A percentile compares a stretch with the other conserved stretches of the same genome.
phyloP scores from a whole-genome alignment of 1,284 basidiomycete species.

The Sanghuangporus baumii region DNA sequence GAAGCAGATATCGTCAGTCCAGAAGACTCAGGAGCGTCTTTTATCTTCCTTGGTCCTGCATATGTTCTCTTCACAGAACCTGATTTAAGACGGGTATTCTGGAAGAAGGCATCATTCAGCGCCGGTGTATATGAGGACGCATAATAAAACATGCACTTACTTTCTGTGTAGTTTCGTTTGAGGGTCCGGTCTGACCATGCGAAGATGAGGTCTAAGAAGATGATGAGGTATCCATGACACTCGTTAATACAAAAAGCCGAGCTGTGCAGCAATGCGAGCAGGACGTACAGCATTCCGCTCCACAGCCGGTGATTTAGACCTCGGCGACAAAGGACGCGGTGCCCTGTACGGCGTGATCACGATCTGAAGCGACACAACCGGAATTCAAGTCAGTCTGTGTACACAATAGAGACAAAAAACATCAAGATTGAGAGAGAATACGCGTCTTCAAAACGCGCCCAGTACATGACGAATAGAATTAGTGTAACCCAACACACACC shows the following conservation, averaged over 20 bases:
- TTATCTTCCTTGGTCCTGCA: background rate
- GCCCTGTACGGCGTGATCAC: background rate
- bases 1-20: background rate
- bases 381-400: background rate
- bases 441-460: background rate
- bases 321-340: background rate
- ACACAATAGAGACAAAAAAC: background rate
- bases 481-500: background rate
- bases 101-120: background rate
- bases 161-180: background rate
- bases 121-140: background rate
- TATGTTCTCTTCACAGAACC: background rate
- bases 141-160: background rate
- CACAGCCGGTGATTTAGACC: background rate
- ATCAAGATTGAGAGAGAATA: background rate
- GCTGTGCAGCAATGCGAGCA: background rate
- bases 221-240: background rate
- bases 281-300: background rate
- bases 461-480: background rate
- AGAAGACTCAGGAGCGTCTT: background rate
- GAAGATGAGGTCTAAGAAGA: too few species aligned
- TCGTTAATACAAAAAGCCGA: background rate
- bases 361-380: background rate
- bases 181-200: too few species aligned
- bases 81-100: background rate